These are phyloP conservation scores for Elsinoe australis DNA, from an alignment of 2,329 filamentous ascomycete species.

Conservation along the genomic window DNA sequence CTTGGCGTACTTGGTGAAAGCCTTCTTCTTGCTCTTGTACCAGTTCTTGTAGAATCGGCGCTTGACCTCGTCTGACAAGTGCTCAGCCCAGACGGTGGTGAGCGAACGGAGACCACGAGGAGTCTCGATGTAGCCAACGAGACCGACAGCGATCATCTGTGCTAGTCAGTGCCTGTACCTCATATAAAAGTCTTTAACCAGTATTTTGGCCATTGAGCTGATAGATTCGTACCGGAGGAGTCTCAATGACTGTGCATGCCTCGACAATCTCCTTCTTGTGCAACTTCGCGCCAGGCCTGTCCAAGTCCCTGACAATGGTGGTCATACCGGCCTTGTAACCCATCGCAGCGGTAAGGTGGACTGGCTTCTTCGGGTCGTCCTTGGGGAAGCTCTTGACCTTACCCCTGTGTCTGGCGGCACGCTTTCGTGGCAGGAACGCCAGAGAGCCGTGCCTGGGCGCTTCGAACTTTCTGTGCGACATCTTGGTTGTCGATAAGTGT, in stretches of 20 bases:
- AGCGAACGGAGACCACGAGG: constrained; percentile 98
- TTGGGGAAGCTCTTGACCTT: constrained; percentile 99
- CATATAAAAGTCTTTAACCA: no score
- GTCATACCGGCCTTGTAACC: constrained; percentile 99
- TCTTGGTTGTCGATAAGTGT: constrained; percentile 24
- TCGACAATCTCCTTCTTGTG: constrained; percentile 97
- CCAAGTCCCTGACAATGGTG: constrained; percentile 97
- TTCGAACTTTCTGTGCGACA: constrained; percentile 64
- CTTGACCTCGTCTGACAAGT: constrained; percentile 97
- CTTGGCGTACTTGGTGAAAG: constrained; percentile 99
- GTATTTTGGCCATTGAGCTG: no score
- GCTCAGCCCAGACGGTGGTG: constrained; percentile 99
- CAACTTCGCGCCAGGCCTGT: constrained; percentile 97
- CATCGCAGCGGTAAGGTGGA: constrained; percentile 96
- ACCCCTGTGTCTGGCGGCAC: constrained; percentile 85
- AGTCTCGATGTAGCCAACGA: constrained; percentile 99
- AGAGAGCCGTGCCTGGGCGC: constrained; percentile 85
- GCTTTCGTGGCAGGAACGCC: constrained; percentile 57
- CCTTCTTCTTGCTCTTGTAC: constrained; percentile 99
- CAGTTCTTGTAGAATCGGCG: constrained; percentile 99
- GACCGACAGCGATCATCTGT: constrained; percentile 99
- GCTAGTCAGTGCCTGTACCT: constrained; percentile 18
- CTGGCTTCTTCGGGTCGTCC: constrained; percentile 99
- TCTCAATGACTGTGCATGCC: constrained; percentile 81
- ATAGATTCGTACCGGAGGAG: constrained; percentile 63